These are phyloP conservation scores for Musa acuminata DNA, from an alignment of 176 grass and related monocot genomes.

Conservation along the genomic window DNA sequence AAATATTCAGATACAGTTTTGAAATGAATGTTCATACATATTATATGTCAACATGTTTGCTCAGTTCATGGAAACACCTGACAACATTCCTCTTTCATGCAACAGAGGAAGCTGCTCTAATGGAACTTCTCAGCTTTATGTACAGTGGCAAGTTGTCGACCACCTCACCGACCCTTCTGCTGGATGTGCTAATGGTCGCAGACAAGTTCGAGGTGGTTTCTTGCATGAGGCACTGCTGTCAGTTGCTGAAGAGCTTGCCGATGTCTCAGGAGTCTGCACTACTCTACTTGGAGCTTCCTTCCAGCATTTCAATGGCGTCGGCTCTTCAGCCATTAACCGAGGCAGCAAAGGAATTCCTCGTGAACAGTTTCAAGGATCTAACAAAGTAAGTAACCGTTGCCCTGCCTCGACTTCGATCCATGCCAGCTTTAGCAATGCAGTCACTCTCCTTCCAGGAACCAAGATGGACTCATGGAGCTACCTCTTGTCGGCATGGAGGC, in stretches of 20 bases:
- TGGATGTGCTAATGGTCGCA: constrained; percentile 61
- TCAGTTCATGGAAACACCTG: neutral
- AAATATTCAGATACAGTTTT: too few species aligned
- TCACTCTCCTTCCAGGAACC: constrained; percentile 38
- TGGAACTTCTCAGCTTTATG: constrained; percentile 78
- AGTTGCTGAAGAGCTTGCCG: constrained; percentile 2
- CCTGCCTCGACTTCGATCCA: constrained; percentile 5
- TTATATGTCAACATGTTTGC: neutral
- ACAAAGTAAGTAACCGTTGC: constrained; percentile 57
- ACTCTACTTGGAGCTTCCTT: constrained; percentile 7
- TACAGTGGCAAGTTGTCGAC: constrained; percentile 76
- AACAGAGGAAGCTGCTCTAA: constrained; percentile 89
- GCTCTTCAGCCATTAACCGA: constrained; percentile 90
- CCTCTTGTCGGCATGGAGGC: constrained; percentile 66
- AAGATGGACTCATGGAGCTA: constrained; percentile 66
- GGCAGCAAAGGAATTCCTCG: constrained; percentile 88
- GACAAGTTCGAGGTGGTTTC: constrained; percentile 10
- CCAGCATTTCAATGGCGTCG: constrained; percentile 6
- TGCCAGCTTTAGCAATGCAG: neutral
- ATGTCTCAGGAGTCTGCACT: constrained; percentile 10
- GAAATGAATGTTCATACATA: too few species aligned
- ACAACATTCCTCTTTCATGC: constrained; percentile 7
- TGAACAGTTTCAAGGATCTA: constrained; percentile 75
- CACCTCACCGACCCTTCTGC: constrained; percentile 42
- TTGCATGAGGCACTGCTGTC: constrained; percentile 13